Evolutionary conservation across 2,329 filamentous ascomycete species (phyloP), one percentile per base, ranked within the genome.

Genomic region (Alternaria ethzedia): DNA sequence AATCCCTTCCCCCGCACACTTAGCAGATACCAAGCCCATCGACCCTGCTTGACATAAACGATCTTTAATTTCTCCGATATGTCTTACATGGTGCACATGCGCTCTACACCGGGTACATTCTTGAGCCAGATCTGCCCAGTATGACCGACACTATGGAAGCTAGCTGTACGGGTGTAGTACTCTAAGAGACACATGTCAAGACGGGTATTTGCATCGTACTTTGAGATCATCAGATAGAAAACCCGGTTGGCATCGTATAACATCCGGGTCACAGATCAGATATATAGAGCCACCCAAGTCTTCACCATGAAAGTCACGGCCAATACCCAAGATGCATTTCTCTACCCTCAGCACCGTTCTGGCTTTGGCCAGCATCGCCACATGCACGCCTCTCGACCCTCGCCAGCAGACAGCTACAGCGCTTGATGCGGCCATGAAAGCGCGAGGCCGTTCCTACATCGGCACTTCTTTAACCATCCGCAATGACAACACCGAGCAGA

Each of bases 381-480:
- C 54, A 8, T 64, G 69, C 11, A 57, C 64, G 25, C 72, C 71
- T 11, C 58, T 68, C 25, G 64, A 69, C 52, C 28, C 57, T 32
- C 69, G 71, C 20, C 59, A 62, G 54, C 70, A 74, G 30, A 51
- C 47, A 62, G 72, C 69, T 12, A 62, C 59, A 20, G 63, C 62
- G 7, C 69, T 75, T 21, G 65, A 75, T 47, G 68, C 66, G 15
- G 72, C 72, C 26, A 69, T 73, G 11, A 57, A 64, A 8, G 61
- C 71, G 10, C 66, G 66, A 50, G 76, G 75, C 13, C 75, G 76
- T n/a, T 65, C 65, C 4, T 80, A 77, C 63, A 75, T 80, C 25
- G 78, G 78, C 43, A 79, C 77, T 12, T 77, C 78, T 9, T 54
- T 80, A 26, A 79, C 77, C 4, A 73, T 80, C 54, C 74, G 77